phyloP scores from a whole-genome alignment of 164 flowering plant genomes.

The Akebia trifoliata region DNA sequence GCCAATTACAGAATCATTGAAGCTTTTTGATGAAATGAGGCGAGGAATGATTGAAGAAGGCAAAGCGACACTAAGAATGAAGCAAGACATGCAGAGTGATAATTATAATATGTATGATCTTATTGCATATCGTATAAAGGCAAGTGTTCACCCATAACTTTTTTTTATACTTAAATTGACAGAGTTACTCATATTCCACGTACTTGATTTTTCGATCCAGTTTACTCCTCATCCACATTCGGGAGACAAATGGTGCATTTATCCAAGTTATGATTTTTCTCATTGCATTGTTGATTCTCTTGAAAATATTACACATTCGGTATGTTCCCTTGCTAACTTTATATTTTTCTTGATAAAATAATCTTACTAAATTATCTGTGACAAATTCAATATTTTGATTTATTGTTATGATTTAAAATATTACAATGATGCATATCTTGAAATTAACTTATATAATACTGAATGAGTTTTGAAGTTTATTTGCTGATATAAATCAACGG shows the following conservation, averaged over 20 bases:
- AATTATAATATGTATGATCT: conserved; percentile 95
- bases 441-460: no score
- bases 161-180: conserved; percentile 4
- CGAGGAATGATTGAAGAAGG: conserved; percentile 85
- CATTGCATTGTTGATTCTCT: conserved; percentile 98
- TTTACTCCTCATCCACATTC: conserved; percentile 95
- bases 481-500: no score
- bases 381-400: neutral
- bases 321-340: conserved; percentile 28
- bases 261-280: conserved; percentile 96
- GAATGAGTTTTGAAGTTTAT: no score
- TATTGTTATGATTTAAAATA: neutral
- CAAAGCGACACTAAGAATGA: conserved; percentile 95
- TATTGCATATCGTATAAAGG: conserved; percentile 98
- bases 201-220: conserved; percentile 33
- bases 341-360: no score
- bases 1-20: conserved; percentile 81
- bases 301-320: conserved; percentile 95
- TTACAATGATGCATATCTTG: no score
- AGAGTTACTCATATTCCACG: neutral
- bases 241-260: conserved; percentile 96
- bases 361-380: neutral
- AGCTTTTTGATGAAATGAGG: conserved; percentile 89
- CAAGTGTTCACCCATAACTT: conserved; percentile 17
- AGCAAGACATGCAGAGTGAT: conserved; percentile 99